These are phyloP conservation scores for Salvia miltiorrhiza DNA, from an alignment of 257 asterid genomes.

Conservation along the genomic window DNA sequence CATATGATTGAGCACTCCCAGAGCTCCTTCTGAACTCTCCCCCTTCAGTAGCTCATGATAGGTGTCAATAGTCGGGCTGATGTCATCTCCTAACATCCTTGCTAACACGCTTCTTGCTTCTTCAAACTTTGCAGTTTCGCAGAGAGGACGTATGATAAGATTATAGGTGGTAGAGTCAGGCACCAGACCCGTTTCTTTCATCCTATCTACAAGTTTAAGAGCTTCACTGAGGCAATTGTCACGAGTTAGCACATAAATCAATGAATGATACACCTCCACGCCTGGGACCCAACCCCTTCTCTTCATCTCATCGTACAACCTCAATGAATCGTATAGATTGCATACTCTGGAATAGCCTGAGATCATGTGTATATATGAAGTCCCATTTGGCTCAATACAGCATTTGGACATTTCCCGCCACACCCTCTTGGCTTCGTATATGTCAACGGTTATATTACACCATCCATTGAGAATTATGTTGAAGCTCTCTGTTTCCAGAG, in stretches of 20 bases:
- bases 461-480: conserved; percentile 85
- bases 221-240: conserved; percentile 81
- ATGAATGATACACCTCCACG: conserved; percentile 64
- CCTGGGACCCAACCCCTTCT: conserved; percentile 76
- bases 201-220: conserved; percentile 52
- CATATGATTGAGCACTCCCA: conserved; percentile 59
- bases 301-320: conserved; percentile 89
- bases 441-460: conserved; percentile 66
- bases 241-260: conserved; percentile 53
- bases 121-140: conserved; percentile 52
- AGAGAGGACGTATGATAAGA: conserved; percentile 68
- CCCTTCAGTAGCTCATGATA: conserved; percentile 67
- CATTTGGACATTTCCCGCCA: conserved; percentile 95
- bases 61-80: conserved; percentile 61
- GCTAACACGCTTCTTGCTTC: conserved; percentile 63
- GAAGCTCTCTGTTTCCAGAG: conserved; percentile 69
- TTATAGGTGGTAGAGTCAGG: conserved; percentile 61
- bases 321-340: conserved; percentile 71
- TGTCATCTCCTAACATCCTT: conserved; percentile 54
- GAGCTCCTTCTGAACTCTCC: conserved; percentile 46
- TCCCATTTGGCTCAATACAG: conserved; percentile 68
- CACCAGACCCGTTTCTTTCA: conserved; percentile 53
- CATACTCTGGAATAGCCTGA: conserved; percentile 72
- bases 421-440: conserved; percentile 77
- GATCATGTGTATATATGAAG: conserved; percentile 69